Base-by-base conservation (phyloP, 179 eudicot genomes). In the Nepenthes alata region DNA sequence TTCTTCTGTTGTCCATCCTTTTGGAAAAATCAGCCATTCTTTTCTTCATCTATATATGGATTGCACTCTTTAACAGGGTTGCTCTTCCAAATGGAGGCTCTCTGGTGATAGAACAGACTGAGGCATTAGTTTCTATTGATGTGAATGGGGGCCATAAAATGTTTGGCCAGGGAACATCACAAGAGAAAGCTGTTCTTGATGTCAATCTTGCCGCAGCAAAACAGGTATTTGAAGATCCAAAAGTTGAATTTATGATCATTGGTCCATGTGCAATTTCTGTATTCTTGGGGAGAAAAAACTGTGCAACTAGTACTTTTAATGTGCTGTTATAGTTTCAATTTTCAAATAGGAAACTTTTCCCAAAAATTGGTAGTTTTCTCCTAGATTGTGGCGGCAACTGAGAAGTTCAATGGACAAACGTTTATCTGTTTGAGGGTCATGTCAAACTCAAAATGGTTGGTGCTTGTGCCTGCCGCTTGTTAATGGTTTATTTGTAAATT, bases 181-280 rank as follows among this genome's bases (percentile, higher is more conserved):
- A 85, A 75, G 95, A 89, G 76, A 81, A 85, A 72, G 95, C 96
- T 67, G 72, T 86, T 64, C 87, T 93, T 64, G 83, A 86, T 74
- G 95, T 89, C 80, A 93, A 93, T 85, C 93, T 89, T 66, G 88
- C 88, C 48, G 98, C 98, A 63, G 96, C 95, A 55, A 89, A 80
- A 81, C 96, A 89, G 78, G 96, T 93, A 80, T 41, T 72, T 63
- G 52, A 11, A 37, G 11, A 13, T 6, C 45, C 45, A 41, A 41
- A 41, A 4, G 5, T 37, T 15, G 57, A 25, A 47, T 38, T 59
- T 5, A n/a, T 61, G 54, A 7, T 54, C 12, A 45, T n/a, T 37
- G 35, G 37, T 47, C n/a, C 57, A 13, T 44, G 48, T 45, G 6
- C 63, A 35, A 39, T 53, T 61, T 15, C 39, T 63, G 15, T 58